phyloP scores from a whole-genome alignment of 495 filamentous ascomycete genomes.

The Choiromyces venosus region DNA sequence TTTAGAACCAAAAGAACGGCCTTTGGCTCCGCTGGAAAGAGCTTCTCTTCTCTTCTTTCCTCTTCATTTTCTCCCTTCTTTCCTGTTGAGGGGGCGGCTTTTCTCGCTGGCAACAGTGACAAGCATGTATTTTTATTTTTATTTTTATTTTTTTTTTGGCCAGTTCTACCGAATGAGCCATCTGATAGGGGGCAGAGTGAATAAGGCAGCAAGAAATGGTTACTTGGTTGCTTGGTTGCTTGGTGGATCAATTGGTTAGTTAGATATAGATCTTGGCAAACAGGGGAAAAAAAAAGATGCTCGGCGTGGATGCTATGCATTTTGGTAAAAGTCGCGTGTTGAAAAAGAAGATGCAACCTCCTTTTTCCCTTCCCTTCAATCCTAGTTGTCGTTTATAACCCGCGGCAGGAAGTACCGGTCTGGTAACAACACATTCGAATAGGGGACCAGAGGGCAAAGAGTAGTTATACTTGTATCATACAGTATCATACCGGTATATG shows the following conservation, averaged over 20 bases:
- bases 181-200: too few relatives aligned
- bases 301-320: constrained; percentile 22
- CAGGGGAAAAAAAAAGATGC: constrained; percentile 27
- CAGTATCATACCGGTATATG: too few relatives aligned
- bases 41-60: background rate
- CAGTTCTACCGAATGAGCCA: too few relatives aligned
- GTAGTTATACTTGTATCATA: too few relatives aligned
- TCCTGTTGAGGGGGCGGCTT: background rate
- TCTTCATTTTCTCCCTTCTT: background rate
- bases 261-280: constrained; percentile 5
- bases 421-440: background rate
- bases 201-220: too few relatives aligned
- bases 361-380: background rate
- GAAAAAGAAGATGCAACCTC: background rate
- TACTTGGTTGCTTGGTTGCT: background rate
- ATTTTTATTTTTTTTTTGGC: too few relatives aligned
- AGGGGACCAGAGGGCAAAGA: background rate
- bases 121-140: too few relatives aligned
- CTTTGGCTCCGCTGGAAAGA: background rate
- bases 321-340: constrained; percentile 11
- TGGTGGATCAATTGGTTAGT: background rate
- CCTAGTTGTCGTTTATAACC: background rate
- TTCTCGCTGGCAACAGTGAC: too few relatives aligned
- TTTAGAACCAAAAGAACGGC: background rate
- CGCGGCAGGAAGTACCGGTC: background rate